These are phyloP conservation scores for Chlorella variabilis DNA, from an alignment of 163 green algal genomes.

Conservation along the genomic window DNA sequence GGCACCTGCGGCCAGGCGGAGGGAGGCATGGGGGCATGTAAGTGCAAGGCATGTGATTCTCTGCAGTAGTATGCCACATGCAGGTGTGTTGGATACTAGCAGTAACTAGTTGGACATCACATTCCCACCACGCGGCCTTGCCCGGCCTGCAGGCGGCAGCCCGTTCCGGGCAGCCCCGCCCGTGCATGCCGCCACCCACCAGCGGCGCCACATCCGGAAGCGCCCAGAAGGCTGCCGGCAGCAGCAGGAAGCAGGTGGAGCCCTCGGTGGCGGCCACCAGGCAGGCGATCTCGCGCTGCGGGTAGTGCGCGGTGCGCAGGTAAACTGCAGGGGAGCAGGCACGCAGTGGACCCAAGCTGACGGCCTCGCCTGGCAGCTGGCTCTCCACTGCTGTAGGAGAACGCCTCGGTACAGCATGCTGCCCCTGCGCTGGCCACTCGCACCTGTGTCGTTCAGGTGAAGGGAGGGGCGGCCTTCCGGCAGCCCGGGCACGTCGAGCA, in stretches of 20 bases:
- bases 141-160: too few relatives aligned
- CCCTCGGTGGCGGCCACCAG: constrained; percentile 34
- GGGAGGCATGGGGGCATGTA: background rate
- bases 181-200: too few relatives aligned
- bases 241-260: constrained; percentile 36
- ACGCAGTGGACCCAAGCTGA: too few relatives aligned
- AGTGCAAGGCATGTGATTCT: too few relatives aligned
- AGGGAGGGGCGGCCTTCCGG: constrained; percentile 49
- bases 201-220: background rate
- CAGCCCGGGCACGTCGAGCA: constrained; percentile 56
- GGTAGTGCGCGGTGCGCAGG: constrained; percentile 26
- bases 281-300: constrained; percentile 30
- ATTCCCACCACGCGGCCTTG: too few relatives aligned
- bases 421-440: too few relatives aligned
- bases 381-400: too few relatives aligned
- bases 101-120: too few relatives aligned
- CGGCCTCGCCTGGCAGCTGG: too few relatives aligned
- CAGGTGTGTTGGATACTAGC: too few relatives aligned
- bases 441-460: constrained; percentile 43
- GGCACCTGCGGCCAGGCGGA: background rate
- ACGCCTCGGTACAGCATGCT: too few relatives aligned
- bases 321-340: constrained; percentile 29
- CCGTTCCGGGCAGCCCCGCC: too few relatives aligned
- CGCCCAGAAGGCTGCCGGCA: constrained; percentile 44
- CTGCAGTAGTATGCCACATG: background rate